These are phyloP conservation scores for Houttuynia cordata DNA, from an alignment of 164 flowering plant species.

Conservation along the genomic window DNA sequence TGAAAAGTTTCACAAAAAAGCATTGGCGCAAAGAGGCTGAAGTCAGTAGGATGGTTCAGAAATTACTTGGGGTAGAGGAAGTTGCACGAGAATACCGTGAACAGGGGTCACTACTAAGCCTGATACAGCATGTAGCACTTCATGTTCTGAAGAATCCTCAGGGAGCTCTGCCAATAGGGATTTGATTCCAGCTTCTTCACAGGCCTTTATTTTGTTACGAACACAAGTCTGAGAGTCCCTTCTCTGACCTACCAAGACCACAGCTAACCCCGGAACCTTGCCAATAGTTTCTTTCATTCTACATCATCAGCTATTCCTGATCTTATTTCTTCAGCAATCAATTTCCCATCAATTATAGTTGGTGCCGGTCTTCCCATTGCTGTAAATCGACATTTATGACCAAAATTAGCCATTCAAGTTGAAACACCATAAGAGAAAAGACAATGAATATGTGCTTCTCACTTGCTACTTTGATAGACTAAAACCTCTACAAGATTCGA, in stretches of 20 bases:
- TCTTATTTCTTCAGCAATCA: conserved; percentile 62
- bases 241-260: conserved; percentile 71
- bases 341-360: conserved; percentile 52
- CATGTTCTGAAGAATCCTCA: conserved; percentile 45
- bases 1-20: no score
- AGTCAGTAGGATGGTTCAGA: conserved; percentile 9
- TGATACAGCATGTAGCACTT: conserved; percentile 37
- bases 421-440: neutral
- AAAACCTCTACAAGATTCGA: no score
- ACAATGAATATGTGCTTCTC: no score
- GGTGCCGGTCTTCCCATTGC: conserved; percentile 26
- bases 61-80: conserved; percentile 87
- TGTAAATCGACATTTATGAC: conserved; percentile 6
- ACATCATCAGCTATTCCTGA: conserved; percentile 56
- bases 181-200: conserved; percentile 71
- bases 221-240: conserved; percentile 73
- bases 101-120: conserved; percentile 50
- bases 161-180: conserved; percentile 43
- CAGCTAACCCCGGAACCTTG: conserved; percentile 78
- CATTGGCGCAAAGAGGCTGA: no score
- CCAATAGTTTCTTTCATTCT: conserved; percentile 55
- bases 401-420: neutral
- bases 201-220: conserved; percentile 61
- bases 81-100: conserved; percentile 92
- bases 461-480: no score